Percentiles rank a stretch among this genome's conserved stretches.
Evolutionary conservation across 257 asterid genomes (phyloP).

Genomic region (Fraxinus cuspidata): DNA sequence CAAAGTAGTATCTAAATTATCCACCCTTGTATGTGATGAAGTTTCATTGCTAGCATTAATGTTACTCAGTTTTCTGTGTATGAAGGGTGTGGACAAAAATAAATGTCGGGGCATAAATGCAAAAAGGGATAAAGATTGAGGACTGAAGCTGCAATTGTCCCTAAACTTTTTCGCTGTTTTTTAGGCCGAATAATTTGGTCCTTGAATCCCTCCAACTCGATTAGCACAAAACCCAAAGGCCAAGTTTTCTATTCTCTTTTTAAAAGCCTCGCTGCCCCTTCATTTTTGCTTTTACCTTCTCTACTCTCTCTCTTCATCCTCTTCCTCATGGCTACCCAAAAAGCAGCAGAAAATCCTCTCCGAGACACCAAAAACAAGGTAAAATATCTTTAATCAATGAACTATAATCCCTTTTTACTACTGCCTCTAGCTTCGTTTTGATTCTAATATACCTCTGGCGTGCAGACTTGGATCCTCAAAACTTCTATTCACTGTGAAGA

Average conservation of each 20-base stretch:
- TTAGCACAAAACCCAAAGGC: neutral
- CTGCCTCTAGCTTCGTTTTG: neutral
- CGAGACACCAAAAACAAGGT: constrained; percentile 47
- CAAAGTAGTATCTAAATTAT: too few relatives aligned
- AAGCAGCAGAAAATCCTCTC: constrained; percentile 29
- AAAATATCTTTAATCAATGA: neutral
- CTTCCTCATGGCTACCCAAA: constrained; percentile 48
- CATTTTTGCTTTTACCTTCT: constrained; percentile 2
- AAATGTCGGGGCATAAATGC: too few relatives aligned
- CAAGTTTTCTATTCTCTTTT: neutral
- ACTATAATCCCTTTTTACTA: neutral
- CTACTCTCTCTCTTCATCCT: constrained; percentile 11
- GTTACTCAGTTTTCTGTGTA: too few relatives aligned
- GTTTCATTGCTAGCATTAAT: too few relatives aligned
- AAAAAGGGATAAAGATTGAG: neutral
- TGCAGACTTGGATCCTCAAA: constrained; percentile 57
- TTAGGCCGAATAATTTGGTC: neutral
- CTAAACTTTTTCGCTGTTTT: neutral
- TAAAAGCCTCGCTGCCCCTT: neutral
- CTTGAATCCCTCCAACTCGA: neutral
- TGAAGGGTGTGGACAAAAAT: neutral
- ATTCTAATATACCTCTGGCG: neutral
- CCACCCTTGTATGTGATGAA: too few relatives aligned
- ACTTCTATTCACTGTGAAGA: constrained; percentile 81
- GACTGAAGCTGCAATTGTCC: neutral